Base-by-base conservation (phyloP, 2,329 filamentous ascomycete species). In the Nemania serpens region DNA sequence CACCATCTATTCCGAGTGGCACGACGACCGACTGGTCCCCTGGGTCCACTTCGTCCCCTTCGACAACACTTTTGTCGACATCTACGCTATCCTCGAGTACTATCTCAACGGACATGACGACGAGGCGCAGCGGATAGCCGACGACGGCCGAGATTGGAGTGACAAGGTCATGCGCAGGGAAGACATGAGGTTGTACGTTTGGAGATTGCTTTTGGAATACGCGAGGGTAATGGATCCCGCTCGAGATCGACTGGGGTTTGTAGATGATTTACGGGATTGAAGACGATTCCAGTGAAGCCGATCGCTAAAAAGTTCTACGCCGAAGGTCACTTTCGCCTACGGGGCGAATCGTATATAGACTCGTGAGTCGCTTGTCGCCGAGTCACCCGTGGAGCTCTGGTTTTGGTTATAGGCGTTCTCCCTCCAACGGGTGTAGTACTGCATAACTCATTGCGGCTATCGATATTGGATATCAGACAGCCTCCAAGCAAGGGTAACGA, bases 21-120 rank as follows among this genome's bases (percentile, higher is more conserved):
- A 91, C 71, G 89, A 91, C 71, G 82, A 84, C 45, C 81, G 89
- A 6, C 78, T 92, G 0, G 76, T 85, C 13, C 84, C 88, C 0
- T 93, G 89, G 89, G 77, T 83, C 64, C 90, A 93, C 74, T 92
- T 90, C 68, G 84, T 88, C 1, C 89, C 90, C 1, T 81, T 92
- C 69, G 87, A 91, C 72, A 89, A 89, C 69, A 83, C 84, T 1
- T 89, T 86, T 61, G 78, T 83, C 54, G 90, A 91, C 48, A 71
- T 91, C 10, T 91, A 89, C 66, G 82, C 82, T 10, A 79, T 88
- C 10, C 75, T 90, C 68, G 84, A 87, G 50, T 91, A 86, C 73
- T 89, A 91, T 61, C 76, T 86, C n/a, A 86, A 90, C 67, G 75
- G 47, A 1, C 58, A 64, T 34, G 64, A 66, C 34, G 37, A 76